A percentile compares a stretch with the other conserved stretches of the same genome.
phyloP scores from a whole-genome alignment of 163 green algal genomes.

The Coccomyxa subellipsoidea region DNA sequence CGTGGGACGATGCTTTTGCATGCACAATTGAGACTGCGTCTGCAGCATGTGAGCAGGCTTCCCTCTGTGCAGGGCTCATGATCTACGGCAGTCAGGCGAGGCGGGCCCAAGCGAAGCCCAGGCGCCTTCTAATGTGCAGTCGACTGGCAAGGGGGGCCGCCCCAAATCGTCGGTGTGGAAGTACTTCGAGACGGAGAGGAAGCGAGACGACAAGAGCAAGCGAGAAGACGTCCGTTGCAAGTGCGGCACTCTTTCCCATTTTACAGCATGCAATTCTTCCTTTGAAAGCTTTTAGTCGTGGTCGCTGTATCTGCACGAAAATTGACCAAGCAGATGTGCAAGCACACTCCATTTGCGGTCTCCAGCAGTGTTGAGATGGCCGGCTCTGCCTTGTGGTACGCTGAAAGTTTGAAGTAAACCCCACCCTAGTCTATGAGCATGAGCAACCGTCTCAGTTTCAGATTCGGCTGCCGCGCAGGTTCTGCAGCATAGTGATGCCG shows the following conservation, averaged over 20 bases:
- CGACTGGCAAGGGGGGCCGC: neutral
- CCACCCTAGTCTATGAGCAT: too few relatives aligned
- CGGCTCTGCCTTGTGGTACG: neutral
- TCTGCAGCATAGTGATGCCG: constrained; percentile 5
- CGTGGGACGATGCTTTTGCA: too few relatives aligned
- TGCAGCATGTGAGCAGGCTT: neutral
- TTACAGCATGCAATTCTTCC: neutral
- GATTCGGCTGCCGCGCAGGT: neutral
- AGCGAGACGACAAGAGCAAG: constrained; percentile 2
- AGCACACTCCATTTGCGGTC: too few relatives aligned
- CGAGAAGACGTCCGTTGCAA: neutral
- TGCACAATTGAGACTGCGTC: too few relatives aligned
- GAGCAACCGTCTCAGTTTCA: too few relatives aligned
- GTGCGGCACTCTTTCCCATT: neutral
- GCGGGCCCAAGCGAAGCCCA: neutral
- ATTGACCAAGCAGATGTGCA: too few relatives aligned
- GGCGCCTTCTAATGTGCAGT: neutral
- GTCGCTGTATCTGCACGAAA: too few relatives aligned
- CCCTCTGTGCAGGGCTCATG: neutral
- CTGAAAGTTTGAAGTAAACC: neutral
- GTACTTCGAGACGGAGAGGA: constrained; percentile 4
- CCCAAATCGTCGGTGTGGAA: neutral
- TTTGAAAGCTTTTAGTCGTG: too few relatives aligned
- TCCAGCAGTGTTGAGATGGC: neutral
- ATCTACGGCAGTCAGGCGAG: neutral